Evolutionary conservation across 2,329 filamentous ascomycete species (phyloP).

Genomic region (Ilyonectria mors-panacis): DNA sequence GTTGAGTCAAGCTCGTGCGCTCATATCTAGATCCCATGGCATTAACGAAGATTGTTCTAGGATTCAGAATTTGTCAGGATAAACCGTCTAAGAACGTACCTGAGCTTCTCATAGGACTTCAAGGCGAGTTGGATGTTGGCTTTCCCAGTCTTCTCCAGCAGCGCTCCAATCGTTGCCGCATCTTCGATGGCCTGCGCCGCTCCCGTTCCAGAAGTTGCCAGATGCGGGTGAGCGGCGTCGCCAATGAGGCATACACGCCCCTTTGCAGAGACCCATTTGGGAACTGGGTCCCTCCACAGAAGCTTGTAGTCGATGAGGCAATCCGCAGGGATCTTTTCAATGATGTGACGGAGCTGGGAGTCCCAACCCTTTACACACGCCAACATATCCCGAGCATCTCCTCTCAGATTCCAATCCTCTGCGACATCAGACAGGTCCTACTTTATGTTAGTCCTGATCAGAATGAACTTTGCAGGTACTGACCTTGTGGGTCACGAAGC

Average conservation of each 20-base stretch:
- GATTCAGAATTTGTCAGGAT: background rate
- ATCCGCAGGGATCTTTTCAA: constrained; percentile 13
- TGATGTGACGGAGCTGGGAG: background rate
- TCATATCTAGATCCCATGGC: background rate
- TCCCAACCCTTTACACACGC: constrained; percentile 17
- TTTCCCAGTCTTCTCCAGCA: constrained; percentile 7
- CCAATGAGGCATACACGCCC: constrained; percentile 19
- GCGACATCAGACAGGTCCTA: constrained; percentile 11
- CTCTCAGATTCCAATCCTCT: constrained; percentile 20
- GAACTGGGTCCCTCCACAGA: constrained; percentile 20
- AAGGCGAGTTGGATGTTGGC: constrained; percentile 1
- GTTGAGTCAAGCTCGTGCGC: constrained; percentile 8
- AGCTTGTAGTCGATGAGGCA: constrained; percentile 26
- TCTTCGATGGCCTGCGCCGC: constrained; percentile 22
- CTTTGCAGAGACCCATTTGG: constrained; percentile 11
- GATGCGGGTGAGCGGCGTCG: constrained; percentile 19
- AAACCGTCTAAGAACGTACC: background rate
- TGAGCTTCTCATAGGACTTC: constrained; percentile 15
- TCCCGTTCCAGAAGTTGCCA: constrained; percentile 22
- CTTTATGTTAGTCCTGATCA: background rate
- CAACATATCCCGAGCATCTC: constrained; percentile 5
- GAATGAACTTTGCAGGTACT: background rate
- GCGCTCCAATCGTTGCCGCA: constrained; percentile 1
- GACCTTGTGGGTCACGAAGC: constrained; percentile 23
- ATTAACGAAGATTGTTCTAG: background rate